A percentile compares a stretch with the other conserved stretches of the same genome.
These are phyloP conservation scores for Aphanomyces cochlioides DNA, from an alignment of 352 stramenopile species.

Conservation along the genomic window DNA sequence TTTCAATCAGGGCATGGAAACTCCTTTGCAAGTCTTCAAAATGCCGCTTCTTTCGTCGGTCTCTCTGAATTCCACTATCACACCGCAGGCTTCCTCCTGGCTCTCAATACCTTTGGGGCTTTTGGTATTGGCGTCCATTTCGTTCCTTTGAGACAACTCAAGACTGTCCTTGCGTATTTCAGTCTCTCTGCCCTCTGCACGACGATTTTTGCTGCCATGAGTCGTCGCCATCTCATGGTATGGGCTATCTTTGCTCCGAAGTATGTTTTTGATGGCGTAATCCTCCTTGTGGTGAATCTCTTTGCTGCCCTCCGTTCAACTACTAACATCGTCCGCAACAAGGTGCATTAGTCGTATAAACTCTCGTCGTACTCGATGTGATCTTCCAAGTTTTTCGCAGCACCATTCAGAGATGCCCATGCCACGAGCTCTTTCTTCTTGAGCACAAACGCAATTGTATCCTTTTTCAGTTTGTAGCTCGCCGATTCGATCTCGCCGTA, in stretches of 20 bases:
- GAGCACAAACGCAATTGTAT: constrained; percentile 65
- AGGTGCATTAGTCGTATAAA: constrained; percentile 56
- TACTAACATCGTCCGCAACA: not conserved
- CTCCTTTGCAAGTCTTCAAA: constrained; percentile 88
- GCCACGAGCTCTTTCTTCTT: constrained; percentile 50
- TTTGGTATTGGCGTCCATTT: constrained; percentile 31
- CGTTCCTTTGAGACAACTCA: not conserved
- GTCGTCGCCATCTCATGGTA: constrained; percentile 89
- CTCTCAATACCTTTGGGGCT: constrained; percentile 85
- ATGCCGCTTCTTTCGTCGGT: constrained; percentile 83
- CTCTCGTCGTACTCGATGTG: constrained; percentile 84
- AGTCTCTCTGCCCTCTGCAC: constrained; percentile 60
- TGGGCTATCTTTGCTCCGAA: constrained; percentile 92
- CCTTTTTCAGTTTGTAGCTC: constrained; percentile 53
- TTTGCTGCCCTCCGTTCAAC: too few species aligned
- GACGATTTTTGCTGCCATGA: constrained; percentile 77
- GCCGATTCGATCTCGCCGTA: constrained; percentile 65
- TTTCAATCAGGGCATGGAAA: constrained; percentile 82
- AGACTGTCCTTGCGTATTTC: constrained; percentile 47
- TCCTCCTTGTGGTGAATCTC: constrained; percentile 50
- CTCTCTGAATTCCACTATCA: constrained; percentile 85
- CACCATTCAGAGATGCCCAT: constrained; percentile 80
- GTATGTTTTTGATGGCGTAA: constrained; percentile 81
- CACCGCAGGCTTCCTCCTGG: constrained; percentile 64
- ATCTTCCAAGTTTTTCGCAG: constrained; percentile 74